Conservation (phyloP, 2,329 filamentous ascomycete species). For the Colletotrichum eremochloae region DNA sequence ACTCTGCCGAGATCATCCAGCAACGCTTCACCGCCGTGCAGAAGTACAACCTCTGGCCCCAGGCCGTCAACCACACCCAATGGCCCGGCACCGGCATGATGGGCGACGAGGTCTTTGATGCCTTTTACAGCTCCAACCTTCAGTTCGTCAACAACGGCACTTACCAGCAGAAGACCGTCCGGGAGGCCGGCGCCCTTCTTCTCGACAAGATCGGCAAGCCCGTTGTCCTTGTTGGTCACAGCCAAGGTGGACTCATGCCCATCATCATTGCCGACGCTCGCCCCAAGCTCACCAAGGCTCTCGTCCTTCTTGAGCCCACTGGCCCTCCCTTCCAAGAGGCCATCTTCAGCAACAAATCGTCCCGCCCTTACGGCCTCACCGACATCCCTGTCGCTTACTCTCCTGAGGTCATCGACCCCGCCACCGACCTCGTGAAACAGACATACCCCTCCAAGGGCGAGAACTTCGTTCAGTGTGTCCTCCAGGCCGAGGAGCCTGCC, state of each 20-base stretch:
- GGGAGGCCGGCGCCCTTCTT: slow-evolving; percentile 56
- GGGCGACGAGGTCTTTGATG: slow-evolving; percentile 57
- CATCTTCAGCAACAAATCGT: slow-evolving; percentile 51
- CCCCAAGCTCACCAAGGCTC: slow-evolving; percentile 55
- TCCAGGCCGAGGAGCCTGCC: slow-evolving; percentile 53
- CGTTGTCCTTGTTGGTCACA: slow-evolving; percentile 59
- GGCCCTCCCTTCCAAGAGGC: slow-evolving; percentile 62
- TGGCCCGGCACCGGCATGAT: slow-evolving; percentile 57
- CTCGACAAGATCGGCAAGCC: slow-evolving; percentile 59
- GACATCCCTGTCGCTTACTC: slow-evolving; percentile 63
- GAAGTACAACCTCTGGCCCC: slow-evolving; percentile 54
- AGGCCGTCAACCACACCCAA: slow-evolving; percentile 56
- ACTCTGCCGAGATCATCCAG: slow-evolving; percentile 53
- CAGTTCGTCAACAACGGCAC: slow-evolving; percentile 52
- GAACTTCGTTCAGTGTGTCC: slow-evolving; percentile 47
- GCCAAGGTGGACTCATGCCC: slow-evolving; percentile 58
- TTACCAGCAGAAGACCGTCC: slow-evolving; percentile 54
- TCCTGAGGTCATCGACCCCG: slow-evolving; percentile 56
- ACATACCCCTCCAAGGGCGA: slow-evolving; percentile 44
- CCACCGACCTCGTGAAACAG: slow-evolving; percentile 51
- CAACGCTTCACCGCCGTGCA: slow-evolving; percentile 54
- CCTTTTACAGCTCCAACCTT: slow-evolving; percentile 56
- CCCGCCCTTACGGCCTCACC: slow-evolving; percentile 60
- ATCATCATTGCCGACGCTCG: slow-evolving; percentile 58
- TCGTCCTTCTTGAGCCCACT: slow-evolving; percentile 61